A percentile compares a stretch with the other conserved stretches of the same genome.
These are phyloP conservation scores for Colletotrichum filicis DNA, from an alignment of 2,329 filamentous ascomycete genomes.

Conservation along the genomic window DNA sequence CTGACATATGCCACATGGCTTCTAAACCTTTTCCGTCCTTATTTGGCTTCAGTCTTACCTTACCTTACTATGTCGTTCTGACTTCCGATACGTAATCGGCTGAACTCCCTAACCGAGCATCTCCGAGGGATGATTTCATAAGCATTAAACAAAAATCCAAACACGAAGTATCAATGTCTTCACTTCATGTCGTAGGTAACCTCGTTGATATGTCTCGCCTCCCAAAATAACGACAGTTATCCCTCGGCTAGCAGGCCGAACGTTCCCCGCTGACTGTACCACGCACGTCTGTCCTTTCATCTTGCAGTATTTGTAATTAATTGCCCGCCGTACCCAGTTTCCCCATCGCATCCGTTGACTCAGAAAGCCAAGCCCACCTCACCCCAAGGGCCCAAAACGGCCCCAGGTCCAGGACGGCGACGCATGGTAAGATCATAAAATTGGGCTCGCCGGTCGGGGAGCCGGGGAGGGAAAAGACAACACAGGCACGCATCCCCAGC, in stretches of 20 bases:
- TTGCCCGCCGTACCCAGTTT: constrained; percentile 20
- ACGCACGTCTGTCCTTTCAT: constrained; percentile 7
- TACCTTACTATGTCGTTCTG: neutral
- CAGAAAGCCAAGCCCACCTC: neutral
- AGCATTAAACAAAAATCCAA: neutral
- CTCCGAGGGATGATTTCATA: neutral
- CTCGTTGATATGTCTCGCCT: neutral
- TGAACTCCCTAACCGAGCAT: neutral
- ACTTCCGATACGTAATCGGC: neutral
- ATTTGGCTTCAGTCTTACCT: neutral
- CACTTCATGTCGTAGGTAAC: neutral
- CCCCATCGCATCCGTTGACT: constrained; percentile 20
- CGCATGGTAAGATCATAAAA: neutral
- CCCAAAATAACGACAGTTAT: neutral
- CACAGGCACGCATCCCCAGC: neutral
- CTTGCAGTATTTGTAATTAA: constrained; percentile 31
- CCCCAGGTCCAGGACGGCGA: neutral
- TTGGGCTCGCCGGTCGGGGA: neutral
- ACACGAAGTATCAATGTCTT: neutral
- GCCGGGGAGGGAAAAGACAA: neutral
- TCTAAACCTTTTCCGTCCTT: neutral
- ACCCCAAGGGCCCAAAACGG: neutral
- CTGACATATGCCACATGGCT: constrained; percentile 5
- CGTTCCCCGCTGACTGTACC: neutral
- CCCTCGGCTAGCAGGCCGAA: neutral